Conservation (phyloP, 352 stramenopile genomes). For the Pythium aristosporum region DNA sequence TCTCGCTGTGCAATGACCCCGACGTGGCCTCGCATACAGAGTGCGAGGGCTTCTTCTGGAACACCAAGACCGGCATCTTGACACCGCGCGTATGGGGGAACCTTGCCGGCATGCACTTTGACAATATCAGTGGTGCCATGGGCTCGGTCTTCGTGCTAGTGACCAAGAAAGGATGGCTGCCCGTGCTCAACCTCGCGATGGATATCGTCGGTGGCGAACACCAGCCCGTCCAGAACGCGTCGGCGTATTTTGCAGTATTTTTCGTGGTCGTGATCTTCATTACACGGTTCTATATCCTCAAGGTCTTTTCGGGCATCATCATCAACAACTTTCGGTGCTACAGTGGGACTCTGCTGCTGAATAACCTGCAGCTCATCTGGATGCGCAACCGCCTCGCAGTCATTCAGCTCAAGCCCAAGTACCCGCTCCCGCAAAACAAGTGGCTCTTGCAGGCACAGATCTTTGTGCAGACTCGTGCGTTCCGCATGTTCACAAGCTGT, state of each 20-base stretch:
- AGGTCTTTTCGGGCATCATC: constrained; percentile 78
- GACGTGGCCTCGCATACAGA: constrained; percentile 38
- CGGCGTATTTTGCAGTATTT: constrained; percentile 78
- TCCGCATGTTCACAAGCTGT: constrained; percentile 59
- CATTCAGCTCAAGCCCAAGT: constrained; percentile 68
- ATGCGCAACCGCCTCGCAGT: constrained; percentile 65
- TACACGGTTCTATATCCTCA: constrained; percentile 74
- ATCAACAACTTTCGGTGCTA: constrained; percentile 88
- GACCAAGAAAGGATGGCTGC: constrained; percentile 85
- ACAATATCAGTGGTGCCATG: constrained; percentile 80
- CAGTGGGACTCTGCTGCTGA: constrained; percentile 77
- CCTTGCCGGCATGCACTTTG: constrained; percentile 76
- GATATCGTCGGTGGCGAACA: constrained; percentile 72
- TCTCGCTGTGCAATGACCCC: constrained; percentile 80
- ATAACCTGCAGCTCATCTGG: constrained; percentile 80
- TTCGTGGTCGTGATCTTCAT: constrained; percentile 83
- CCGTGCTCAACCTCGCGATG: constrained; percentile 82
- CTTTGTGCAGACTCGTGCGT: constrained; percentile 64
- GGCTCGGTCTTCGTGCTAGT: constrained; percentile 76
- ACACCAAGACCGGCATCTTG: constrained; percentile 46
- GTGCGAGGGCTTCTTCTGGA: constrained; percentile 73
- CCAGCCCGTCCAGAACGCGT: constrained; percentile 68
- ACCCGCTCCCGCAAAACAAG: constrained; percentile 59
- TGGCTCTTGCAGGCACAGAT: constrained; percentile 58
- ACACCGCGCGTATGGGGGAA: constrained; percentile 80